Conservation (phyloP, 2,329 filamentous ascomycete genomes). For the Achaetomium macrosporum region DNA sequence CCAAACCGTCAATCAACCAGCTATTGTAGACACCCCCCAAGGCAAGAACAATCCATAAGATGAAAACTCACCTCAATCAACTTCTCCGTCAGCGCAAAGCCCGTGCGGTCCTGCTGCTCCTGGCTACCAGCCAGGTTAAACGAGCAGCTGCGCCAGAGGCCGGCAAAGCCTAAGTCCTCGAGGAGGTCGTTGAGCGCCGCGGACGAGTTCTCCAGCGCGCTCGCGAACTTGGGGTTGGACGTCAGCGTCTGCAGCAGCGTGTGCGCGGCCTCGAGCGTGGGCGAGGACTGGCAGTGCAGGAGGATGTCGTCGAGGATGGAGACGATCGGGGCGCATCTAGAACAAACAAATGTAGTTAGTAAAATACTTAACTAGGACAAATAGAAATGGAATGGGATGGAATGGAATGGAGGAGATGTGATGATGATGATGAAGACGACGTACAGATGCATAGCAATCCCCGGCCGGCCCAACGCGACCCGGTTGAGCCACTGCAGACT, state of each 20-base stretch:
- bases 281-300: slow-evolving; percentile 56
- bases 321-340: slow-evolving; percentile 50
- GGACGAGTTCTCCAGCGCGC: slow-evolving; percentile 39
- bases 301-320: slow-evolving; percentile 56
- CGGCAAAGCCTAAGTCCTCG: slow-evolving; percentile 56
- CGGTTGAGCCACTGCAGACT: slow-evolving; percentile 55
- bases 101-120: slow-evolving; percentile 43
- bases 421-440: slow-evolving; percentile 23
- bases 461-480: slow-evolving; percentile 48
- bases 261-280: slow-evolving; percentile 56
- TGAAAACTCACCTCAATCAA: slow-evolving; percentile 50
- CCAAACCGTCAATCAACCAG: not conserved
- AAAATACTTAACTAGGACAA: too few species aligned
- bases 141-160: slow-evolving; percentile 50
- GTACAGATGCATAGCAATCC: slow-evolving; percentile 54
- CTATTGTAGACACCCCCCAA: not conserved
- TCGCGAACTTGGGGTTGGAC: slow-evolving; percentile 46
- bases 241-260: slow-evolving; percentile 53
- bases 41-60: not conserved
- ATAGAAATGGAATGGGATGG: not conserved
- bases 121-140: slow-evolving; percentile 39
- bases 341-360: not conserved
- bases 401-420: not conserved
- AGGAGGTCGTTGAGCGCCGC: slow-evolving; percentile 48
- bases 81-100: slow-evolving; percentile 51